These are phyloP conservation scores for Crassisporium funariophilum DNA, from an alignment of 768 basidiomycete species.

Conservation along the genomic window DNA sequence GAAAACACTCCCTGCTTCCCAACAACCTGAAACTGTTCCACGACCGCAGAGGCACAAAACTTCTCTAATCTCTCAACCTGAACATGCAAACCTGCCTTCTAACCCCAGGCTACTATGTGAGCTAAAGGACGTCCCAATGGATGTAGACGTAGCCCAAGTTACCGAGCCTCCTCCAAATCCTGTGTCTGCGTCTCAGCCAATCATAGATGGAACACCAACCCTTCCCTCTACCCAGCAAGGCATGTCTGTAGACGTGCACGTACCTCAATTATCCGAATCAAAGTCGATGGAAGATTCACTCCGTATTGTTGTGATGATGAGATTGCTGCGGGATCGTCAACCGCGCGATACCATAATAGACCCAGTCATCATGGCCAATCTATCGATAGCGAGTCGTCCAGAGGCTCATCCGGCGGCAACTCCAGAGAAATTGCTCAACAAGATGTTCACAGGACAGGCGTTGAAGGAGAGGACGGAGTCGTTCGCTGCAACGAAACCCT, in stretches of 20 bases:
- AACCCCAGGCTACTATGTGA: no score
- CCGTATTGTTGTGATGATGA: conserved; percentile 61
- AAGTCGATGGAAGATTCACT: conserved; percentile 61
- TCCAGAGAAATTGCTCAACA: conserved; percentile 48
- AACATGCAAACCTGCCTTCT: no score
- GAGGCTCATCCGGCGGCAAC: conserved; percentile 32
- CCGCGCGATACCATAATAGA: conserved; percentile 62
- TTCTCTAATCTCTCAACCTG: no score
- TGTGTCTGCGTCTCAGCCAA: background rate
- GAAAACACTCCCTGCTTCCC: no score
- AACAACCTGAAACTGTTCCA: no score
- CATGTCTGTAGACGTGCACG: conserved; percentile 18
- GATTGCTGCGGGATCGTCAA: conserved; percentile 60
- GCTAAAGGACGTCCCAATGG: background rate
- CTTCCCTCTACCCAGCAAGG: conserved; percentile 10
- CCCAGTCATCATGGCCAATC: conserved; percentile 66
- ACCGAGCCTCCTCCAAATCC: background rate
- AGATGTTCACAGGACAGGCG: conserved; percentile 42
- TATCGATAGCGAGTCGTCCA: conserved; percentile 39
- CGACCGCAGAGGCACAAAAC: no score
- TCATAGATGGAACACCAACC: conserved; percentile 3
- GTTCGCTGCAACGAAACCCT: conserved; percentile 45
- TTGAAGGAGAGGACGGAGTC: conserved; percentile 34
- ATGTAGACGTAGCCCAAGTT: conserved; percentile 1
- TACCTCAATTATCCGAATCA: conserved; percentile 40